phyloP scores from a whole-genome alignment of 805 yeast species.

The Cephaloascus fragrans region DNA sequence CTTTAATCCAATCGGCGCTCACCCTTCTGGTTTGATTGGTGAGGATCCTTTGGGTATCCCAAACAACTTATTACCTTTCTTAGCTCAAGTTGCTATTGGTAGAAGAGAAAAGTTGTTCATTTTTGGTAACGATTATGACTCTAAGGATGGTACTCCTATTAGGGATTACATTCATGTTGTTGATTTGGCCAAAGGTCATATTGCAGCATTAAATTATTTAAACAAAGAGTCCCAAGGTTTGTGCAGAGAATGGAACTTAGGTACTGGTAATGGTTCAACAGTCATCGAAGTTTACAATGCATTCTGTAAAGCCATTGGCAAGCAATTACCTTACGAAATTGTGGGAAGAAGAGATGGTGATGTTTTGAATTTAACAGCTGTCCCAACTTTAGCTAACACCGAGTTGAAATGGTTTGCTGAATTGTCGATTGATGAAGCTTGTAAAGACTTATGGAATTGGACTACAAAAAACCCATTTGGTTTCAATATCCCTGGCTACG shows the following conservation, averaged over 20 bases:
- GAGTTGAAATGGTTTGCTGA: constrained; percentile 62
- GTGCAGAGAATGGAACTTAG: constrained; percentile 74
- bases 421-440: constrained; percentile 49
- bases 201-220: constrained; percentile 58
- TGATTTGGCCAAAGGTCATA: constrained; percentile 71
- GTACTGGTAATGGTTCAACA: constrained; percentile 74
- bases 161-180: constrained; percentile 77
- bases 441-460: constrained; percentile 74
- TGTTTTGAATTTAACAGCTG: constrained; percentile 66
- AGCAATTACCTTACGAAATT: constrained; percentile 54
- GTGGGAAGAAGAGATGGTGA: constrained; percentile 67
- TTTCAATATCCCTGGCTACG: constrained; percentile 23
- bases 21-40: constrained; percentile 70
- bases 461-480: constrained; percentile 60
- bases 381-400: constrained; percentile 51
- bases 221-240: constrained; percentile 30
- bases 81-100: constrained; percentile 73
- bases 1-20: constrained; percentile 83
- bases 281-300: constrained; percentile 63
- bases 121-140: constrained; percentile 63
- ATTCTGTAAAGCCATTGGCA: constrained; percentile 56
- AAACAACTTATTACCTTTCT: constrained; percentile 62
- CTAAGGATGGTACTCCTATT: constrained; percentile 74
- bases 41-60: constrained; percentile 77
- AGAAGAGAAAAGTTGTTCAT: constrained; percentile 56